These are phyloP conservation scores for Cyamopsis tetragonoloba DNA, from an alignment of 306 rosid genomes.

Conservation along the genomic window DNA sequence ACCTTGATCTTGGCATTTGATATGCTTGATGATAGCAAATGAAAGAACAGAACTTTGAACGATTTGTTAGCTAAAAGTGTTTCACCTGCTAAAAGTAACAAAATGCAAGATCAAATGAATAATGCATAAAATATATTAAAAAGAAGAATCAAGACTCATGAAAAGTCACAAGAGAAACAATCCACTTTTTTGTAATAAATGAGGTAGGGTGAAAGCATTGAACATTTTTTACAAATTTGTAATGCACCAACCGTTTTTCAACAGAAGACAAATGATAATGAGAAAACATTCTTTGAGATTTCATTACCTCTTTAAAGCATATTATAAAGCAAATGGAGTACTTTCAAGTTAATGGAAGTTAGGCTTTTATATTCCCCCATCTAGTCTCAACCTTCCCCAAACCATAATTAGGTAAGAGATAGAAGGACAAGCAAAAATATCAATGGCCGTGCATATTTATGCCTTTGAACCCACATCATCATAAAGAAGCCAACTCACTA, in stretches of 20 bases:
- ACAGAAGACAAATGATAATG: neutral
- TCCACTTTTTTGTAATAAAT: neutral
- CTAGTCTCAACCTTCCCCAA: constrained; percentile 1
- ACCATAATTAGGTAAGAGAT: constrained; percentile 30
- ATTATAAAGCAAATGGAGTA: constrained; percentile 17
- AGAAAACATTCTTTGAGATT: constrained; percentile 1
- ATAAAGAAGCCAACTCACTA: constrained; percentile 39
- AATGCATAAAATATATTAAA: neutral
- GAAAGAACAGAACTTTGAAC: constrained; percentile 24
- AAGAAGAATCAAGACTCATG: neutral
- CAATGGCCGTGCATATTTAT: constrained; percentile 21
- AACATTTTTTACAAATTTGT: neutral
- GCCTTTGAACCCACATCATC: constrained; percentile 21
- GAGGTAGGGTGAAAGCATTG: constrained; percentile 3
- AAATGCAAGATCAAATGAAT: constrained; percentile 1
- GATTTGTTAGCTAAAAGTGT: constrained; percentile 24
- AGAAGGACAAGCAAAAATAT: constrained; percentile 20
- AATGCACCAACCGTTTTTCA: neutral
- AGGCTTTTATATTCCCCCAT: constrained; percentile 25
- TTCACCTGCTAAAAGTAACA: constrained; percentile 43
- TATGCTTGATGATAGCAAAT: constrained; percentile 27
- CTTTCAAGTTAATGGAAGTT: constrained; percentile 17
- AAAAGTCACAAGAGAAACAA: neutral
- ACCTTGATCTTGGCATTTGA: constrained; percentile 92
- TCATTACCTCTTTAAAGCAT: neutral